These are phyloP conservation scores for Fusarium compactum DNA, from an alignment of 2,329 filamentous ascomycete species.

Conservation along the genomic window DNA sequence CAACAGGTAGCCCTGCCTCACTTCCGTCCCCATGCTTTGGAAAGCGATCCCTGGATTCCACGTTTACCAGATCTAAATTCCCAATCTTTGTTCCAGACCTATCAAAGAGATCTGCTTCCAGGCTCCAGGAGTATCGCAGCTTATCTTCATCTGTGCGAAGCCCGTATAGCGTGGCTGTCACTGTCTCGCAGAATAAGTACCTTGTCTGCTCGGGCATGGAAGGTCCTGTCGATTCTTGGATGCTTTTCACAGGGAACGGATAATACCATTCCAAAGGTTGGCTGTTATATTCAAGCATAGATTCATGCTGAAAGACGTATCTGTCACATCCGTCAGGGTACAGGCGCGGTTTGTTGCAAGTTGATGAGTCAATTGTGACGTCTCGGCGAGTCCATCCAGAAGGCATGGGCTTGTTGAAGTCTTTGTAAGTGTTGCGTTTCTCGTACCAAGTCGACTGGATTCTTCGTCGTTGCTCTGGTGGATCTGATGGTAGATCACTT, in stretches of 20 bases:
- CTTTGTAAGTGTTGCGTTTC: background rate
- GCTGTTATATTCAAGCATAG: background rate
- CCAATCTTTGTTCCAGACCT: background rate
- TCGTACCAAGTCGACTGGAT: background rate
- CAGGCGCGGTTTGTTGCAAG: too few relatives aligned
- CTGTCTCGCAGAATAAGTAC: background rate
- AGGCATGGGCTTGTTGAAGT: background rate
- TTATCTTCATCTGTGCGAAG: background rate
- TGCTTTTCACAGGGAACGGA: background rate
- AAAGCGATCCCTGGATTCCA: background rate
- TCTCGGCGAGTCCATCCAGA: background rate
- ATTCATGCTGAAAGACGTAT: background rate
- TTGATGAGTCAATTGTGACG: background rate
- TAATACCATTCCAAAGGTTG: background rate
- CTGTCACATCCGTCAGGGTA: background rate
- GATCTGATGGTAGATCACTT: too few relatives aligned
- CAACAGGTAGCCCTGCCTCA: background rate
- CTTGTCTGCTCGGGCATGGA: background rate
- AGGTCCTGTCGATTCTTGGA: background rate
- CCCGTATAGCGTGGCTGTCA: background rate
- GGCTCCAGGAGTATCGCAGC: rapidly evolving
- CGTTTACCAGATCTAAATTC: background rate
- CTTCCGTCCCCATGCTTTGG: background rate
- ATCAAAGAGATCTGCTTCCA: background rate
- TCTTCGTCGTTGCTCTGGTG: background rate